These are phyloP conservation scores for Globisporangium recalcitrans DNA, from an alignment of 352 stramenopile genomes.

Conservation along the genomic window DNA sequence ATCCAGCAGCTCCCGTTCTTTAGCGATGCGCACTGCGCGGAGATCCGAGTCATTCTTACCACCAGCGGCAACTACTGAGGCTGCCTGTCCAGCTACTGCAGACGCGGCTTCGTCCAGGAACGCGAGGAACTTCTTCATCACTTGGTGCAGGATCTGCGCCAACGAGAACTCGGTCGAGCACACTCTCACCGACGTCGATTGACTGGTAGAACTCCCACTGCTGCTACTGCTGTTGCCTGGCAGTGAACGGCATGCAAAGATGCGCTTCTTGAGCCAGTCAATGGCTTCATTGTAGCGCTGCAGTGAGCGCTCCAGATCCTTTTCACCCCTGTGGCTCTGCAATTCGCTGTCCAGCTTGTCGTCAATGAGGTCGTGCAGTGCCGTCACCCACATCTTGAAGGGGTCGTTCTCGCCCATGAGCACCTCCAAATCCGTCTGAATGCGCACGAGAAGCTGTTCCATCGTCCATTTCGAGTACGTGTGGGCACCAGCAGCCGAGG, in stretches of 20 bases:
- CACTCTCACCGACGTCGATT: slow-evolving; percentile 17
- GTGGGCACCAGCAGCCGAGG: background rate
- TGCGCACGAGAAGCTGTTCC: slow-evolving; percentile 29
- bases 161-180: slow-evolving; percentile 42
- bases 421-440: slow-evolving; percentile 25
- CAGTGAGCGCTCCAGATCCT: slow-evolving; percentile 24
- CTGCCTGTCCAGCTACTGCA: background rate
- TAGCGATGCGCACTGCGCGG: background rate
- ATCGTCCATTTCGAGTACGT: slow-evolving; percentile 50
- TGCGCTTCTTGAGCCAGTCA: slow-evolving; percentile 38
- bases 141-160: slow-evolving; percentile 39
- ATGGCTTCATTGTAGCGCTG: slow-evolving; percentile 34
- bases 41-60: background rate
- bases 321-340: background rate
- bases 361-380: slow-evolving; percentile 30
- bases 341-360: slow-evolving; percentile 21
- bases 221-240: background rate
- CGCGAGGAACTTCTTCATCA: slow-evolving; percentile 26
- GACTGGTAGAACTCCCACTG: background rate
- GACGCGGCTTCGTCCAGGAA: slow-evolving; percentile 13
- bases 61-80: background rate
- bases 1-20: slow-evolving; percentile 5
- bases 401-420: slow-evolving; percentile 20
- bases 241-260: slow-evolving; percentile 24
- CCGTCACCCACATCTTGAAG: slow-evolving; percentile 21